These are phyloP conservation scores for Coemansia sp. DNA, from an alignment of 192 early-diverging fungal species.

Conservation along the genomic window DNA sequence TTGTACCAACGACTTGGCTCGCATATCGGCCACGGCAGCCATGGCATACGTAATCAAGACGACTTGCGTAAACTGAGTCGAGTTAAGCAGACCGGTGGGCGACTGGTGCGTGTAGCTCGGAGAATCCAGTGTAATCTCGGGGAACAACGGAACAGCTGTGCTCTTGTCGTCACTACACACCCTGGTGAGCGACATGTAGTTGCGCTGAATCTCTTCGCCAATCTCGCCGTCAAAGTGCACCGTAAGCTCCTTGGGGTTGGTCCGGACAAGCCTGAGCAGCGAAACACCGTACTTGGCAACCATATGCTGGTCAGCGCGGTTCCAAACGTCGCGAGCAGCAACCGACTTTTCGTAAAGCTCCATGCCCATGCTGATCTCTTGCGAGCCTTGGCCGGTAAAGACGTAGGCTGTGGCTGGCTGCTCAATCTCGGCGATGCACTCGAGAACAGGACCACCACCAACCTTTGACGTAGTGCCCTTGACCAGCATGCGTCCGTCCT, in stretches of 20 bases:
- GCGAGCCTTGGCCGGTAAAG: constrained; percentile 95
- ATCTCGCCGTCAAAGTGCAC: constrained; percentile 83
- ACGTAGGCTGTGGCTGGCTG: constrained; percentile 88
- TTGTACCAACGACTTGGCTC: constrained; percentile 76
- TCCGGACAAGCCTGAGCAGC: constrained; percentile 85
- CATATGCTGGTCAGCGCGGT: constrained; percentile 86
- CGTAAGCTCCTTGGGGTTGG: constrained; percentile 61
- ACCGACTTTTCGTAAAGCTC: constrained; percentile 77
- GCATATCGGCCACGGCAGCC: constrained; percentile 85
- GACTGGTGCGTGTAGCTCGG: constrained; percentile 78
- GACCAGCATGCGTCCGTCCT: constrained; percentile 86
- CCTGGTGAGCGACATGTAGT: constrained; percentile 58
- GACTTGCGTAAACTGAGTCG: constrained; percentile 94
- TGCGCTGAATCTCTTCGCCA: constrained; percentile 74
- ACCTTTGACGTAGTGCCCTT: constrained; percentile 81
- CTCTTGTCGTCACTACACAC: too few relatives aligned
- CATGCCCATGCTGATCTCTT: constrained; percentile 96
- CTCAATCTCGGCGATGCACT: constrained; percentile 81
- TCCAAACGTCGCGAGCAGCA: constrained; percentile 84
- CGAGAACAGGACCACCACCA: constrained; percentile 64
- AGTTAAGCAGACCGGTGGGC: constrained; percentile 75
- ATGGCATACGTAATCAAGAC: constrained; percentile 82
- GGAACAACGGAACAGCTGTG: not conserved
- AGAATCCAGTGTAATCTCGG: constrained; percentile 66
- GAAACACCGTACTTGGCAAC: constrained; percentile 81